phyloP scores from a whole-genome alignment of 2,329 filamentous ascomycete genomes.

The Leptosphaerulina australis region DNA sequence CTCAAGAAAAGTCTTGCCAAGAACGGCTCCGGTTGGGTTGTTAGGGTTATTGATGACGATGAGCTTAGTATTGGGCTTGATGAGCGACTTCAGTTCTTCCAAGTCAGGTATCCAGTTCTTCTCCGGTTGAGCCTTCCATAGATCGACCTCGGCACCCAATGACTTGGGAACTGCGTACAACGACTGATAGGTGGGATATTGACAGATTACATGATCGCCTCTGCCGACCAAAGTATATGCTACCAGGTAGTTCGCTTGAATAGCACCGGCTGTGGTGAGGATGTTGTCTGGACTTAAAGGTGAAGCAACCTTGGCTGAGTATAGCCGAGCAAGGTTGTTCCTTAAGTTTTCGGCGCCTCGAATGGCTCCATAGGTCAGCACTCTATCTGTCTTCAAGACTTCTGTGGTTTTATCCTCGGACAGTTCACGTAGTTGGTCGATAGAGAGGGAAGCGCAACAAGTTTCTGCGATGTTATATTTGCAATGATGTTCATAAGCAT shows the following conservation, averaged over 20 bases:
- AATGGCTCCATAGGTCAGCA: slow-evolving; percentile 76
- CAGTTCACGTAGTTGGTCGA: slow-evolving; percentile 68
- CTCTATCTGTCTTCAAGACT: slow-evolving; percentile 59
- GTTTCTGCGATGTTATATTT: slow-evolving; percentile 79
- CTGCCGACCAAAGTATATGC: slow-evolving; percentile 74
- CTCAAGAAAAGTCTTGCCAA: slow-evolving; percentile 66
- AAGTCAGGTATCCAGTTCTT: slow-evolving; percentile 72
- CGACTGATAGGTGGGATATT: slow-evolving; percentile 84
- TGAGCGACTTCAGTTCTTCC: slow-evolving; percentile 67
- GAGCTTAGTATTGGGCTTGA: slow-evolving; percentile 74
- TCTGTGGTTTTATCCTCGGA: slow-evolving; percentile 60
- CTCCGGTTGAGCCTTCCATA: slow-evolving; percentile 73
- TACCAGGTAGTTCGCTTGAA: slow-evolving; percentile 81
- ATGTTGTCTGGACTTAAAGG: slow-evolving; percentile 66
- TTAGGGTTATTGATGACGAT: slow-evolving; percentile 77
- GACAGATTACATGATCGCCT: slow-evolving; percentile 83
- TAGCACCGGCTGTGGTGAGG: slow-evolving; percentile 79
- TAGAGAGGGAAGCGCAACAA: slow-evolving; percentile 74
- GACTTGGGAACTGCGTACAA: slow-evolving; percentile 76
- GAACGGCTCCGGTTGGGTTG: slow-evolving; percentile 78
- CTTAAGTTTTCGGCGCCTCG: slow-evolving; percentile 69
- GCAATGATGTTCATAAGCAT: slow-evolving; percentile 58
- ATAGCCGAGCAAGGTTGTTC: slow-evolving; percentile 67
- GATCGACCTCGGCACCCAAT: slow-evolving; percentile 75
- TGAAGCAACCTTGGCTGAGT: slow-evolving; percentile 61